phyloP scores from a whole-genome alignment of 257 asterid species.

The Solanum habrochaites region DNA sequence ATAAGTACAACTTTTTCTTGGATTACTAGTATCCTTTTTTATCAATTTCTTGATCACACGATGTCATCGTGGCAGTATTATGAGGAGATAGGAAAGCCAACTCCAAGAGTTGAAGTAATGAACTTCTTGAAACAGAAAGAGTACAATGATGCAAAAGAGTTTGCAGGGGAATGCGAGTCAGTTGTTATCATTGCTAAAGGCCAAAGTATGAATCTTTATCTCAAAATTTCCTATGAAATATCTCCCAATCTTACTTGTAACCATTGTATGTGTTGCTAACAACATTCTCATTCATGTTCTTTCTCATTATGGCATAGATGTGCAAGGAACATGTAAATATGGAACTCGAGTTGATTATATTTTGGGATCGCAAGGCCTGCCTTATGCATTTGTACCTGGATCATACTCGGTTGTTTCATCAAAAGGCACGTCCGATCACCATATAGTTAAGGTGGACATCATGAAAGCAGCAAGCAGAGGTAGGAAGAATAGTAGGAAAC shows the following conservation, averaged over 20 bases:
- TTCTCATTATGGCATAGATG: constrained; percentile 34
- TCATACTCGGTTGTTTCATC: constrained; percentile 83
- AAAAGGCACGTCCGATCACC: constrained; percentile 93
- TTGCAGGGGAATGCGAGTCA: constrained; percentile 77
- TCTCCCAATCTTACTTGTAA: not conserved
- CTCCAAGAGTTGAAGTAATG: constrained; percentile 66
- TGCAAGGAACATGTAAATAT: constrained; percentile 90
- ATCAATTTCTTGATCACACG: not conserved
- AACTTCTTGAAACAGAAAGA: constrained; percentile 55
- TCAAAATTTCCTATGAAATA: not conserved
- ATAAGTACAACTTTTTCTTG: not conserved
- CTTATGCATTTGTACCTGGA: constrained; percentile 65
- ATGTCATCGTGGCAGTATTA: constrained; percentile 31
- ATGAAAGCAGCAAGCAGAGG: constrained; percentile 21
- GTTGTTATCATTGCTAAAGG: constrained; percentile 89
- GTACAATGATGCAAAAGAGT: constrained; percentile 63
- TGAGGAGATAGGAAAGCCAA: constrained; percentile 79
- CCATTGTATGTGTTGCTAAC: not conserved
- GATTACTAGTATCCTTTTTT: not conserved
- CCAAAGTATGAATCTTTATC: constrained; percentile 47
- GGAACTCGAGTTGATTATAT: constrained; percentile 91
- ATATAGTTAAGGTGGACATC: constrained; percentile 74
- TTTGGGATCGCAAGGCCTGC: constrained; percentile 36
- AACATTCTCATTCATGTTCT: not conserved
- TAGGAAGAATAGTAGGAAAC: constrained; percentile 9